A percentile compares a stretch with the other conserved stretches of the same genome.
Evolutionary conservation across 495 filamentous ascomycete species (phyloP).

Genomic region (Stereocaulon alpinum): DNA sequence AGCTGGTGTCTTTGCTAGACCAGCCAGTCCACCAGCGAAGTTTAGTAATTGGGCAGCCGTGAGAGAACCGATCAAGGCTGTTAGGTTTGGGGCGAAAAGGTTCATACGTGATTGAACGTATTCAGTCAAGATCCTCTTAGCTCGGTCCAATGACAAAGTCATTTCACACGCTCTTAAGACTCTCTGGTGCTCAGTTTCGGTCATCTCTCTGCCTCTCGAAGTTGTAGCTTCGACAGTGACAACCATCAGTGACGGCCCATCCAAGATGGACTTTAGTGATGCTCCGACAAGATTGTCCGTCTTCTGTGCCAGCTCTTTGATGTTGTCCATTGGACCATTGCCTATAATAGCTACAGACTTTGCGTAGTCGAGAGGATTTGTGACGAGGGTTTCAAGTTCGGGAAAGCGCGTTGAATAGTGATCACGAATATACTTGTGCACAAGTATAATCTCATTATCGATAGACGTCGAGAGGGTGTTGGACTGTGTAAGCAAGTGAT

Average conservation of each 20-base stretch:
- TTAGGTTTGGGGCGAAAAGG: constrained; percentile 89
- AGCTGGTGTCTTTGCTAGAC: constrained; percentile 81
- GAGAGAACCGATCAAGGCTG: constrained; percentile 85
- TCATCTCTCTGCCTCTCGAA: constrained; percentile 69
- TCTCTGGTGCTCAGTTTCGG: constrained; percentile 58
- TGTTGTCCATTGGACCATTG: constrained; percentile 85
- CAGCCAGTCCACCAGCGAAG: constrained; percentile 76
- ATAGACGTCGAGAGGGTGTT: constrained; percentile 82
- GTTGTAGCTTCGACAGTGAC: constrained; percentile 93
- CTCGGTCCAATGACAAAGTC: constrained; percentile 74
- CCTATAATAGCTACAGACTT: constrained; percentile 89
- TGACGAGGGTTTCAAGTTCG: constrained; percentile 89
- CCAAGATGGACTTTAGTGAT: constrained; percentile 67
- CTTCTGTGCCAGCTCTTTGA: constrained; percentile 61
- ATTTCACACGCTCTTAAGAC: constrained; percentile 76
- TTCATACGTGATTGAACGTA: constrained; percentile 98
- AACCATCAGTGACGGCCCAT: constrained; percentile 85
- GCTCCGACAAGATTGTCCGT: constrained; percentile 64
- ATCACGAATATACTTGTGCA: constrained; percentile 92
- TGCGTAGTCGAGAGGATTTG: constrained; percentile 86
- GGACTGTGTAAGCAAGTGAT: constrained; percentile 69
- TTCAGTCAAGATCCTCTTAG: constrained; percentile 78
- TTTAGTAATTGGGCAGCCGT: constrained; percentile 95
- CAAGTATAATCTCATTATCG: constrained; percentile 79
- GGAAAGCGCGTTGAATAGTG: constrained; percentile 92